phyloP scores from a whole-genome alignment of 306 rosid genomes.

The Acacia acuminata region DNA sequence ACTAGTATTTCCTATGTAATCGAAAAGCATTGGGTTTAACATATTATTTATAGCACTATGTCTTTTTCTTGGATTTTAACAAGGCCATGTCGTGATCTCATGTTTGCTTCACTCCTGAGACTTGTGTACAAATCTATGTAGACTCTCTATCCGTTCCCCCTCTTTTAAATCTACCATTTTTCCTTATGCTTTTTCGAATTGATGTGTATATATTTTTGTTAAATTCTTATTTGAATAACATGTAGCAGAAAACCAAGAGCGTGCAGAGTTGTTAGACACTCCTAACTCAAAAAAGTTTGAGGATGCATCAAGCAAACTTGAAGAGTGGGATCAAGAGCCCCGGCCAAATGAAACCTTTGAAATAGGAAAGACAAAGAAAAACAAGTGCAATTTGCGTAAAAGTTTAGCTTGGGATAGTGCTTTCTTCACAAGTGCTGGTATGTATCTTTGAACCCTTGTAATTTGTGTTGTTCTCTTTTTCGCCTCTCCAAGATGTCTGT shows the following conservation, averaged over 20 bases:
- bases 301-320: constrained; percentile 42
- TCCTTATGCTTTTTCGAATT: no score
- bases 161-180: neutral
- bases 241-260: constrained; percentile 51
- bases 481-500: neutral
- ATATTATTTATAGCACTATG: neutral
- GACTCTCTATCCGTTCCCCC: neutral
- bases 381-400: constrained; percentile 84
- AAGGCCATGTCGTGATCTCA: neutral
- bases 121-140: neutral
- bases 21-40: neutral
- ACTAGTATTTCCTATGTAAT: neutral
- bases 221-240: neutral
- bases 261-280: constrained; percentile 41
- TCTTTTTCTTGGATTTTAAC: neutral
- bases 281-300: constrained; percentile 49
- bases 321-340: constrained; percentile 51
- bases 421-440: constrained; percentile 94
- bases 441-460: neutral
- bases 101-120: neutral
- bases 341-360: constrained; percentile 49
- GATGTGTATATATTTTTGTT: neutral
- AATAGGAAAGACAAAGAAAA: constrained; percentile 45
- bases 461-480: neutral
- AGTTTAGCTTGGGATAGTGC: constrained; percentile 98